These are phyloP conservation scores for Suhomyces faveliae DNA, from an alignment of 805 yeast species.

Conservation along the genomic window DNA sequence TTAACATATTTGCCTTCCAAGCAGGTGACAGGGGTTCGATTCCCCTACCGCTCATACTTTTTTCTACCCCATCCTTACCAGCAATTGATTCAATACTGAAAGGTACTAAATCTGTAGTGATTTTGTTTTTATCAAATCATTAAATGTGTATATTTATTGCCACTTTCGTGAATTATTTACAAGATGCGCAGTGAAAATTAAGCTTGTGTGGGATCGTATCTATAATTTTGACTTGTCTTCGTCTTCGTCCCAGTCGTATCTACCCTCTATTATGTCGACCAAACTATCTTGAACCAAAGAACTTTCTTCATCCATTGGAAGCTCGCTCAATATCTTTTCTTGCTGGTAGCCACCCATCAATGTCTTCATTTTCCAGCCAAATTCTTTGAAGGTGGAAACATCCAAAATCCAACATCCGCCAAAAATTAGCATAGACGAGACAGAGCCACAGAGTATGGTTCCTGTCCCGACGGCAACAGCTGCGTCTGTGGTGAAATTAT, in stretches of 20 bases:
- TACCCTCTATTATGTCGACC: slow-evolving; percentile 49
- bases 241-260: slow-evolving; percentile 29
- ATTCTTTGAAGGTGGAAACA: slow-evolving; percentile 65
- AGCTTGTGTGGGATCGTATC: no score
- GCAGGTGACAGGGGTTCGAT: no score
- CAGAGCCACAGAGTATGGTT: slow-evolving; percentile 67
- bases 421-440: slow-evolving; percentile 67
- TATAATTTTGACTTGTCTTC: background rate
- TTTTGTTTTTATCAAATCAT: background rate
- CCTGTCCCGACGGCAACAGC: slow-evolving; percentile 82
- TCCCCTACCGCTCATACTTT: slow-evolving; percentile 73
- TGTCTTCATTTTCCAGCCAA: slow-evolving; percentile 64
- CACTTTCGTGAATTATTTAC: background rate
- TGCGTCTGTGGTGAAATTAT: slow-evolving; percentile 78
- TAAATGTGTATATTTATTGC: background rate
- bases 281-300: slow-evolving; percentile 54
- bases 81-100: no score
- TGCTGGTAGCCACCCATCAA: slow-evolving; percentile 67
- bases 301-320: slow-evolving; percentile 61
- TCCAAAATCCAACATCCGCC: slow-evolving; percentile 83
- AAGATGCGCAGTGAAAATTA: background rate
- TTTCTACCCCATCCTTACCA: background rate
- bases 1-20: no score
- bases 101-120: background rate
- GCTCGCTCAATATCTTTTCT: slow-evolving; percentile 40